Evolutionary conservation across 2,329 filamentous ascomycete species (phyloP).

Genomic region (Fusarium metavorans): DNA sequence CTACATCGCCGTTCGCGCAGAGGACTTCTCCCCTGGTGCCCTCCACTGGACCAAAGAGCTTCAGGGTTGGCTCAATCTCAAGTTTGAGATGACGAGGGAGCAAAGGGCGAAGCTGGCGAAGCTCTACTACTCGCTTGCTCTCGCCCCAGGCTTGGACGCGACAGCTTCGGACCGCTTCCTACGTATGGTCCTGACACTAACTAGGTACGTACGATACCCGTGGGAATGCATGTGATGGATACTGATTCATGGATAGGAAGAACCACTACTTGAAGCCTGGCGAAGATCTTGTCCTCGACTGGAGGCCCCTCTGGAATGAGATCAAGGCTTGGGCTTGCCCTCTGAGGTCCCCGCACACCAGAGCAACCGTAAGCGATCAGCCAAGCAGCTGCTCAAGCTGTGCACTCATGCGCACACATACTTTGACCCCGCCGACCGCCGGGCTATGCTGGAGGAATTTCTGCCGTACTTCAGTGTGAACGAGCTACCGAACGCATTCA

Average conservation of each 20-base stretch:
- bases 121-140: slow-evolving; percentile 92
- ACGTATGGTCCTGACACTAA: slow-evolving; percentile 95
- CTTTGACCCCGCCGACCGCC: slow-evolving; percentile 89
- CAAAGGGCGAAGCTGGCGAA: slow-evolving; percentile 86
- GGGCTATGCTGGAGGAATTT: slow-evolving; percentile 83
- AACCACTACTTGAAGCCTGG: slow-evolving; percentile 95
- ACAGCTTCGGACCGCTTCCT: slow-evolving; percentile 88
- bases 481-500: slow-evolving; percentile 90
- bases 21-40: slow-evolving; percentile 93
- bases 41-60: slow-evolving; percentile 98
- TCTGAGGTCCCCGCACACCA: slow-evolving; percentile 80
- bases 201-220: slow-evolving; percentile 74
- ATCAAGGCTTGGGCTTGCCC: slow-evolving; percentile 88
- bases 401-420: slow-evolving; percentile 92
- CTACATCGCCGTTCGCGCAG: slow-evolving; percentile 89
- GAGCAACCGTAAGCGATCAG: slow-evolving; percentile 64
- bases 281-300: slow-evolving; percentile 91
- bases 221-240: slow-evolving; percentile 10
- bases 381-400: slow-evolving; percentile 83
- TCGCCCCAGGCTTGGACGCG: slow-evolving; percentile 89
- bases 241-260: slow-evolving; percentile 67
- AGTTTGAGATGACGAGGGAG: slow-evolving; percentile 93
- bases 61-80: slow-evolving; percentile 92
- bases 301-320: slow-evolving; percentile 92
- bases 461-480: slow-evolving; percentile 93